Base-by-base conservation (phyloP, 2,329 filamentous ascomycete genomes). In the Colletotrichum karsti region DNA sequence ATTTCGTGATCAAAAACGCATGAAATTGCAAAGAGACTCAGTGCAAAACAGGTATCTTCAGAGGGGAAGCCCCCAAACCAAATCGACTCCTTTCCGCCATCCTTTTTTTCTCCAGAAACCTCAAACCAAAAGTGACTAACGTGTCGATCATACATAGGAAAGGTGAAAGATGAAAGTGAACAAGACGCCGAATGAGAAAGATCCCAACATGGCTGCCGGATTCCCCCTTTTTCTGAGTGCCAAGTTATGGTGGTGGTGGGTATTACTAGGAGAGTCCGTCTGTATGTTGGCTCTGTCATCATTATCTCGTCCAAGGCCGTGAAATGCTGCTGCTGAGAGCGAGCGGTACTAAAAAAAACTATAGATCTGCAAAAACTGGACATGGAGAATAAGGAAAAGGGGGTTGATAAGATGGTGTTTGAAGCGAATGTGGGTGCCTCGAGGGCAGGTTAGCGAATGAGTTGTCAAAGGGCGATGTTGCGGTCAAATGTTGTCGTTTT, bases 301-400 rank as follows among this genome's bases (percentile, higher is more conserved):
- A 48, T 68, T 54, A 48, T 59, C 46, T 68, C 65, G 65, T 68
- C 30, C 46, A 59, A 68, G 54, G 46, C 46, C 65, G 54, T 65
- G 30, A 65, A 18, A 22, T 22, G 22, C 37, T 53, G 37, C 44
- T 63, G 18, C 39, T 5, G 24, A 26, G 44, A 59, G 63, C 56
- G 54, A 28, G 15, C 15, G 24, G 20, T 37, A 57, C 35, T 60
- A 42, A 51, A 51, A 51, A 24, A 39, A 15, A 41, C 15, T 41
- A 62, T 10, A 28, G 15, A 33, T 28, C 22, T 9, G 44, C 10
- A 65, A 56, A 51, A 12, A 33, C 3, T 20, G 12, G n/a, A 44
- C 37, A 41, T 12, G 22, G 44, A 33, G 50, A 35, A 50, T 13
- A 26, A 44, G 51, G 35, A 41, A 55, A n/a, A 51, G 9, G 33